Percentiles rank a stretch among this genome's conserved stretches.
Conservation (phyloP, 768 basidiomycete species). For the Pluteus cervinus region DNA sequence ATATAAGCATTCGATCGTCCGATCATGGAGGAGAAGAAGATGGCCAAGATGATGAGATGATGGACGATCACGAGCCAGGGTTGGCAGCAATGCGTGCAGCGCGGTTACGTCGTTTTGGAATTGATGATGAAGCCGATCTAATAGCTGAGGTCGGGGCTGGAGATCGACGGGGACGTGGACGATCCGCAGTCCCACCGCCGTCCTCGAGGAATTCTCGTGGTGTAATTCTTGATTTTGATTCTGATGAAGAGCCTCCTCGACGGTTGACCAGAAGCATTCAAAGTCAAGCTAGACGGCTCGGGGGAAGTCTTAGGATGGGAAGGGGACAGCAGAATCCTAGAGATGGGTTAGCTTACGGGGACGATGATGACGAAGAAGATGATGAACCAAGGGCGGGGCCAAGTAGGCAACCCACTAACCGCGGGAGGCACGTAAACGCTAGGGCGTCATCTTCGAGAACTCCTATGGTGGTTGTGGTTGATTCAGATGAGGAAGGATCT, state of each 20-base stretch:
- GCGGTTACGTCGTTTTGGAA: not conserved
- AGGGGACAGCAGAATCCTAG: not conserved
- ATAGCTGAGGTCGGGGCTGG: no score
- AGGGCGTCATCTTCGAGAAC: not conserved
- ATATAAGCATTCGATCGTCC: no score
- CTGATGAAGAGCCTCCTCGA: not conserved
- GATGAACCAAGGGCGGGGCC: not conserved
- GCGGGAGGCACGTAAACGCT: not conserved
- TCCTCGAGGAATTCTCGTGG: no score
- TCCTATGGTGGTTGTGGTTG: not conserved
- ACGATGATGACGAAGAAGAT: conserved; percentile 2
- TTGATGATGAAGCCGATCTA: not conserved
- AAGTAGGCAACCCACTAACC: not conserved
- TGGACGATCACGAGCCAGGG: not conserved
- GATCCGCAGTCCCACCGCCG: no score
- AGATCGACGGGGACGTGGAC: no score
- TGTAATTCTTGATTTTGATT: not conserved
- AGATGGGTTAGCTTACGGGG: conserved; percentile 1
- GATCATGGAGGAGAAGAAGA: conserved; percentile 5
- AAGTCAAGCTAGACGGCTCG: not conserved
- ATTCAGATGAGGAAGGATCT: not conserved
- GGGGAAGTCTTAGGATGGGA: not conserved
- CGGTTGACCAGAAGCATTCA: not conserved
- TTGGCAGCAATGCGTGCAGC: not conserved
- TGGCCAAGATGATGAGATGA: conserved; percentile 1